Evolutionary conservation across 108 stramenopile genomes (phyloP), one percentile per base, ranked within the genome.

Genomic region (Cyclotella distinguenda): DNA sequence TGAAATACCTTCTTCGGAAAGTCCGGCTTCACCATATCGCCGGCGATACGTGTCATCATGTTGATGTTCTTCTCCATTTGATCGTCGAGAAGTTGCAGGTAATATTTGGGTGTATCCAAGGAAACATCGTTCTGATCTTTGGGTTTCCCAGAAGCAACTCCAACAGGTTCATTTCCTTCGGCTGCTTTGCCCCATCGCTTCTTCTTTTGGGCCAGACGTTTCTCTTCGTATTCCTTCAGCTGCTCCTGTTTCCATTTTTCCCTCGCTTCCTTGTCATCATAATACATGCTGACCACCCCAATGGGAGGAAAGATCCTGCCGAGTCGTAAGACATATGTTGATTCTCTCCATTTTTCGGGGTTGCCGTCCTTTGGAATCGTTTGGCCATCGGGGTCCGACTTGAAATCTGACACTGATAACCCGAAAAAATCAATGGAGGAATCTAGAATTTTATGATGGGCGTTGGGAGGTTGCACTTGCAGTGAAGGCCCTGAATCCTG

Each of bases 231-330:
- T 49, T 75, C 58, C 38, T 54, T 44, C n/a, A 60, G 44, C 15
- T 66, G 35, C 38, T 64, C 30, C 21, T 48, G 52, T 28, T 47
- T 55, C 11, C 60, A 28, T 13, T 52, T 28, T 25, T 57, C 70
- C 19, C 40, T 52, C 31, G 62, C 52, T 48, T 68, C 61, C 44
- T 72, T 42, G 44, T 72, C 72, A 32, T 72, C 49, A 26, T 75
- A 68, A 38, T 75, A 75, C 30, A 68, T 52, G 23, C 66, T 62
- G 11, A 75, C 74, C 19, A 75, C 46, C 50, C 52, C 50, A 18
- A 75, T 52, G 1, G 74, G 59, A n/a, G 74, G 66, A 32, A 75
- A 35, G 18, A 75, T 60, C 46, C 66, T 61, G 4, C 66, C 66
- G 8, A 75, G 60, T 49, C 51, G 57, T 46, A 75, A 63, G 15